Conservation (phyloP, 257 asterid species). For the Nyctanthes arbortristis region DNA sequence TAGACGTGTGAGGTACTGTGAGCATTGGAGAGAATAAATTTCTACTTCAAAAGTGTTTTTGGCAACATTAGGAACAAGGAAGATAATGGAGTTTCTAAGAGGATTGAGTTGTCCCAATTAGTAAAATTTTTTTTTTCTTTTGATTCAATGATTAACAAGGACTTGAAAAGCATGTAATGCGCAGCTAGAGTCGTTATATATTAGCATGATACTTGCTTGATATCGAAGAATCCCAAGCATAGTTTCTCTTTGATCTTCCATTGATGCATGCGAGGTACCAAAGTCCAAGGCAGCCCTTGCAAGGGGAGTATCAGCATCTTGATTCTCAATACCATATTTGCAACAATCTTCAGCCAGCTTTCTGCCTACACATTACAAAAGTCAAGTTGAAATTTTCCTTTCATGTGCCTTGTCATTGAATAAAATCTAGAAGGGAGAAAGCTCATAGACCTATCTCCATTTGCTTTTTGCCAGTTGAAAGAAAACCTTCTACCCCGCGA, state of each 20-base stretch:
- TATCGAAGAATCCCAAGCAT: conserved; percentile 74
- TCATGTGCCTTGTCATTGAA: conserved; percentile 16
- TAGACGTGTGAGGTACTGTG: neutral
- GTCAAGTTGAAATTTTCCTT: conserved; percentile 30
- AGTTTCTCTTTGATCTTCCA: conserved; percentile 85
- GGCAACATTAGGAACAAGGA: neutral
- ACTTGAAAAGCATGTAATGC: neutral
- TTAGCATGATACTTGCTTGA: conserved; percentile 49
- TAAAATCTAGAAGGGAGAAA: conserved; percentile 26
- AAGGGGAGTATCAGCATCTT: conserved; percentile 60
- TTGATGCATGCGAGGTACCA: conserved; percentile 81
- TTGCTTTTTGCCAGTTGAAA: conserved; percentile 74
- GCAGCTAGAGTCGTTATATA: neutral
- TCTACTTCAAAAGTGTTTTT: neutral
- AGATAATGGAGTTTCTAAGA: neutral
- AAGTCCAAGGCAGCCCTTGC: conserved; percentile 64
- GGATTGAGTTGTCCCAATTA: neutral
- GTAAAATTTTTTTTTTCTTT: neutral
- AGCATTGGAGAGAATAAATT: neutral
- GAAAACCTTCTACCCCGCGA: conserved; percentile 80
- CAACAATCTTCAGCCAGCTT: conserved; percentile 88
- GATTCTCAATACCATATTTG: conserved; percentile 84
- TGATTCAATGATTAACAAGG: neutral
- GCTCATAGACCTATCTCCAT: conserved; percentile 73
- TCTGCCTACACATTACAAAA: conserved; percentile 72